A percentile compares a stretch with the other conserved stretches of the same genome.
Evolutionary conservation across 2,329 filamentous ascomycete genomes (phyloP).

Genomic region (Botryotinia calthae): DNA sequence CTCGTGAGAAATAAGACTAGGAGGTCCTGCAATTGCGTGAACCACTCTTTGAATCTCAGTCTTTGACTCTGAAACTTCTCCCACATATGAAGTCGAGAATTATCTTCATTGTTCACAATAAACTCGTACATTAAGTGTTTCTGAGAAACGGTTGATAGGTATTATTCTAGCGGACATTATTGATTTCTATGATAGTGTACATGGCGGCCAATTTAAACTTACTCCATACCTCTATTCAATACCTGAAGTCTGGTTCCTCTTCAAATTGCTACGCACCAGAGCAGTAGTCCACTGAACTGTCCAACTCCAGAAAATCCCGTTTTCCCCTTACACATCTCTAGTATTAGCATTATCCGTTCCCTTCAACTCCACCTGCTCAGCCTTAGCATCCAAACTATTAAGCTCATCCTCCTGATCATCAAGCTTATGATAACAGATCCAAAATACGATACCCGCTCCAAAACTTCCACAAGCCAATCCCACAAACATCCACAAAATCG

Average conservation of each 20-base stretch:
- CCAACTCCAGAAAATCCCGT: background rate
- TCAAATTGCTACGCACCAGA: background rate
- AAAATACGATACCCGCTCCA: constrained; percentile 27
- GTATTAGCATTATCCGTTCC: background rate
- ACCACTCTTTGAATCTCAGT: rapidly evolving
- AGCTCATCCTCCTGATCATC: constrained; percentile 31
- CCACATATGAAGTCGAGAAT: background rate
- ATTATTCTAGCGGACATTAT: background rate
- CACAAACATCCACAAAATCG: constrained; percentile 42
- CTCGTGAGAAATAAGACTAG: background rate
- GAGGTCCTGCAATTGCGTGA: background rate
- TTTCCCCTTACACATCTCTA: background rate
- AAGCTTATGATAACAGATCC: constrained; percentile 26
- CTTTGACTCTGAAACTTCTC: rapidly evolving
- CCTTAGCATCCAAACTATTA: constrained; percentile 30
- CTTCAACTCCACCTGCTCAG: constrained; percentile 26
- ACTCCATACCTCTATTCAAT: background rate
- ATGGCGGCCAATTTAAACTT: background rate
- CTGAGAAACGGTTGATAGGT: background rate
- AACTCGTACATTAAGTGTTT: no score
- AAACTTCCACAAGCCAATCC: constrained; percentile 27
- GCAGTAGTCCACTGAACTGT: background rate
- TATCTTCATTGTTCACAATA: background rate
- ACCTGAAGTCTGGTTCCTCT: background rate
- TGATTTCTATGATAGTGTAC: background rate